phyloP scores from a whole-genome alignment of 352 stramenopile genomes.

The Phytophthora rubi region DNA sequence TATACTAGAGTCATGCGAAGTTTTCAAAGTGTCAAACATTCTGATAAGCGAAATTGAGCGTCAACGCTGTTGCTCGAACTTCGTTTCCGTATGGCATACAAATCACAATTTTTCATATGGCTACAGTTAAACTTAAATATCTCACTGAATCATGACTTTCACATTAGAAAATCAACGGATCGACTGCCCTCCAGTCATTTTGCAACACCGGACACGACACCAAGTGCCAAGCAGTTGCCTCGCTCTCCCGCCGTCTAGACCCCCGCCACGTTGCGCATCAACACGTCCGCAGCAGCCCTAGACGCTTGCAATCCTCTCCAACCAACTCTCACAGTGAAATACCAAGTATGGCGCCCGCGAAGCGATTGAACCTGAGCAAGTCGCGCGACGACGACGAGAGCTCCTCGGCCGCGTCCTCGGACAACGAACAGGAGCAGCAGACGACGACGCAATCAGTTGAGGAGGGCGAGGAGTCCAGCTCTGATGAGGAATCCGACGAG shows the following conservation, averaged over 20 bases:
- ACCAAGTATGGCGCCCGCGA: slow-evolving; percentile 53
- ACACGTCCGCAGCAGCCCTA: background rate
- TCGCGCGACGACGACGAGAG: slow-evolving; percentile 41
- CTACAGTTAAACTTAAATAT: slow-evolving; percentile 2
- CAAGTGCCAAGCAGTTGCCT: slow-evolving; percentile 7
- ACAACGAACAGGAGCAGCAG: slow-evolving; percentile 41
- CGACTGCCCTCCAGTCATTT: slow-evolving; percentile 31
- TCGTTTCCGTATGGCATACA: background rate
- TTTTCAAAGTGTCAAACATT: too few species aligned
- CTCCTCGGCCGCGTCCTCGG: slow-evolving; percentile 46
- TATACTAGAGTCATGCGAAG: too few species aligned
- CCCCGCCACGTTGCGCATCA: background rate
- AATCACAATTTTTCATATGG: background rate
- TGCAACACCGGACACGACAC: slow-evolving; percentile 2
- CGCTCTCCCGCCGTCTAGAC: slow-evolving; percentile 11
- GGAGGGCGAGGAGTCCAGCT: slow-evolving; percentile 43
- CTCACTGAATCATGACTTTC: background rate
- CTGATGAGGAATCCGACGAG: slow-evolving; percentile 64
- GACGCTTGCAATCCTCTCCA: slow-evolving; percentile 10
- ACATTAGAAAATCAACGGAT: slow-evolving; percentile 1
- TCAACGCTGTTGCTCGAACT: too few species aligned
- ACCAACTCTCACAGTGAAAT: slow-evolving; percentile 13
- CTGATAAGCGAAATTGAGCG: too few species aligned
- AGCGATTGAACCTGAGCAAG: slow-evolving; percentile 73
- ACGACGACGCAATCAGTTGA: slow-evolving; percentile 19